These are phyloP conservation scores for Apiospora kogelbergensis DNA, from an alignment of 2,329 filamentous ascomycete species.

Conservation along the genomic window DNA sequence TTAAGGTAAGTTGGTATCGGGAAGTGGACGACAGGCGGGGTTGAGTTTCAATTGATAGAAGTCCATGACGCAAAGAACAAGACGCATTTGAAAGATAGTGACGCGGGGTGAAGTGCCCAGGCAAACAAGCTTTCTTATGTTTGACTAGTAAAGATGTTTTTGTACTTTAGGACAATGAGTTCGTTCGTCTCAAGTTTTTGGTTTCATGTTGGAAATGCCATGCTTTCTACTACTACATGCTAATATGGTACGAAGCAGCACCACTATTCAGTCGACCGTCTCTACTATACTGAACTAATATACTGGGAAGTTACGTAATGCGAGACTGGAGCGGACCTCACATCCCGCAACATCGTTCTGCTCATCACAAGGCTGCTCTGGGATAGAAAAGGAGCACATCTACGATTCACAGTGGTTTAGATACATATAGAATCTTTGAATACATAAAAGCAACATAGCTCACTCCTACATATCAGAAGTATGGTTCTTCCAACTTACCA, in stretches of 20 bases:
- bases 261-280: neutral
- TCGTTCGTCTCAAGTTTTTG: neutral
- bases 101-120: neutral
- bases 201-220: neutral
- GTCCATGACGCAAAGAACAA: neutral
- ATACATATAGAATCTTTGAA: too few relatives aligned
- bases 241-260: neutral
- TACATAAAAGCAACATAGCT: neutral
- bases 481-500: neutral
- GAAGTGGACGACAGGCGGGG: too few relatives aligned
- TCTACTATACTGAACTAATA: neutral
- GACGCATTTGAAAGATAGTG: neutral
- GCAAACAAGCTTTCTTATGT: neutral
- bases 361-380: neutral
- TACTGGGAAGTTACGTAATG: neutral
- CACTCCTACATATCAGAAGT: neutral
- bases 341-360: neutral
- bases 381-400: neutral
- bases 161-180: too few relatives aligned
- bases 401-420: too few relatives aligned
- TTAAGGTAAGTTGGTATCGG: neutral
- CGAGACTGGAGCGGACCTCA: neutral
- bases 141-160: neutral
- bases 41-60: neutral
- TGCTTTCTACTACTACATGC: too few relatives aligned